Evolutionary conservation across 208 protist genomes (phyloP).

Genomic region (Crithidia acanthocephali): DNA sequence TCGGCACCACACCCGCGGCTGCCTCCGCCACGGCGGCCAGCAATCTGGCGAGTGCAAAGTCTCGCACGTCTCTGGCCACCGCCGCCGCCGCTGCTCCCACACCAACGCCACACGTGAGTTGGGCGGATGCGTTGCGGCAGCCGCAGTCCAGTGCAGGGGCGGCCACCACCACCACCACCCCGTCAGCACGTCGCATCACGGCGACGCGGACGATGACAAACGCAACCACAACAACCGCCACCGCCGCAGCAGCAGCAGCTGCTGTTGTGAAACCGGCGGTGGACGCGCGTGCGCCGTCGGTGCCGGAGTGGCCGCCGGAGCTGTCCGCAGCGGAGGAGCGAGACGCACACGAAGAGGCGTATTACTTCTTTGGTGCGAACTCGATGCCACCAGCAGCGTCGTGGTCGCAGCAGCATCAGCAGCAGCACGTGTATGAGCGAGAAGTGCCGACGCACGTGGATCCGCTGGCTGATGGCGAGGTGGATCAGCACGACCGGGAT

Average conservation of each 20-base stretch:
- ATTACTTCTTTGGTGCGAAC: conserved; percentile 28
- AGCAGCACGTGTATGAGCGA: not conserved
- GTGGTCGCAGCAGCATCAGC: not conserved
- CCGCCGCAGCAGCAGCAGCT: not conserved
- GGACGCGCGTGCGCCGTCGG: not conserved
- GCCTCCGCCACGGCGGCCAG: not conserved
- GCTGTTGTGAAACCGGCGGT: not conserved
- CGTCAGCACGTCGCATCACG: conserved; percentile 2
- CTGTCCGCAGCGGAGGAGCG: conserved; percentile 31
- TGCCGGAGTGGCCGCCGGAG: conserved; percentile 29
- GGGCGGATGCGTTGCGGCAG: conserved; percentile 30
- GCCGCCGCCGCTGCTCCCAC: not conserved
- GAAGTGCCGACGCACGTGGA: not conserved
- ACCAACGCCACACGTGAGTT: conserved; percentile 9
- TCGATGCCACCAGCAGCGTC: not conserved
- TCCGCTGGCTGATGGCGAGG: not conserved
- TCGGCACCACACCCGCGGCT: conserved; percentile 3
- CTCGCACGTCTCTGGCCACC: not conserved
- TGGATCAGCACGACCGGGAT: not conserved
- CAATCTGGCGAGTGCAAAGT: not conserved
- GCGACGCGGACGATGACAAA: conserved; percentile 31
- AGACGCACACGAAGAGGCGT: conserved; percentile 28
- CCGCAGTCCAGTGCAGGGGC: not conserved
- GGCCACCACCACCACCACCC: not conserved
- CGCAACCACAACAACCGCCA: conserved; percentile 15